Base-by-base conservation (phyloP, 2,329 filamentous ascomycete genomes). In the Claviceps paspali region DNA sequence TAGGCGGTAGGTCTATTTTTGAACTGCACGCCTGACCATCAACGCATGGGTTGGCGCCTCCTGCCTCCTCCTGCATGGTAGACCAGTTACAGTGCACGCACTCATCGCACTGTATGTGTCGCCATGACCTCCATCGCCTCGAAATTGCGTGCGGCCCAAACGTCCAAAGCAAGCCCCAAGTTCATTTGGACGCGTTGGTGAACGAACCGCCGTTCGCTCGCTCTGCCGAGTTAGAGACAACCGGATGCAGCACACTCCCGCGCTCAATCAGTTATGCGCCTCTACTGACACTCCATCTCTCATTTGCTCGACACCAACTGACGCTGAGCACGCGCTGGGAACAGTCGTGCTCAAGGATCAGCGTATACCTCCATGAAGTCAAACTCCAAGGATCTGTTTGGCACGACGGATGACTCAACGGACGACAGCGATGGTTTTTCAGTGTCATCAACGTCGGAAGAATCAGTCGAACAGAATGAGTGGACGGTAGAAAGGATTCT, bases 401-500 rank as follows among this genome's bases (percentile, higher is more conserved):
- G 8, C 9, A 24, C 21, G 14, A 15, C 35, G 27, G 29, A 37
- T 32, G 35, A 15, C 23, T 37, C 22, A 17, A 21, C 12, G 10
- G 35, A 35, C 11, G 30, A 27, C 6, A 44, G 50, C 11, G 54
- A 60, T 23, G 45, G 42, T n/a, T 39, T 49, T 14, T 58, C 54
- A 4, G 17, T 59, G 19, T 46, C 52, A 3, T 62, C 59, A 8
- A 57, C 59, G 3, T 42, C 54, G 9, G 50, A 50, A 11, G 50
- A 54, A 15, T 45, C 48, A 6, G 12, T 15, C 15, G 51, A 57
- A 8, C 56, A 63, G 12, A 52, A 61, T 5, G 64, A 68, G 41
- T 76, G 67, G 50, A 49, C 56, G 5, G 63, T 77, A 5, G 64
- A 70, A 29, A 53, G 55, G 9, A 64, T 79, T 29, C 54, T 76